These are phyloP conservation scores for Colletotrichum tamarilloi DNA, from an alignment of 2,329 filamentous ascomycete species.

Conservation along the genomic window DNA sequence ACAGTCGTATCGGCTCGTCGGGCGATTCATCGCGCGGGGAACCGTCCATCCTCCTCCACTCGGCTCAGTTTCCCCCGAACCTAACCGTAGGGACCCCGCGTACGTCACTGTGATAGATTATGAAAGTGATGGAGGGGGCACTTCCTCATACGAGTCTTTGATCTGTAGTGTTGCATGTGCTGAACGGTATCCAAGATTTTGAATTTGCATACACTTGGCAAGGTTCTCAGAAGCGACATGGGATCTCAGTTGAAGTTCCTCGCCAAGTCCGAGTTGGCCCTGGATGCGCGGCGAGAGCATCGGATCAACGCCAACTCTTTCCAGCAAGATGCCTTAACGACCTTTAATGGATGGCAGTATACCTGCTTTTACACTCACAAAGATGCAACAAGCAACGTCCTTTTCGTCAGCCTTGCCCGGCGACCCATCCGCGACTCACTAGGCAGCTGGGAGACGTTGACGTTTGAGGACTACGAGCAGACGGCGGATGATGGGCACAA, in stretches of 20 bases:
- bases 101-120: constrained; percentile 22
- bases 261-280: constrained; percentile 10
- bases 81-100: neutral
- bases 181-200: neutral
- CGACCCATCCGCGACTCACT: neutral
- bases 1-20: constrained; percentile 10
- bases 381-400: constrained; percentile 5
- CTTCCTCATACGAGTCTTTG: neutral
- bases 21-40: constrained; percentile 26
- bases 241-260: neutral
- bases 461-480: constrained; percentile 28
- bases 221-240: neutral
- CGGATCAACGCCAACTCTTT: constrained; percentile 34
- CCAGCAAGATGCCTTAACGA: constrained; percentile 31
- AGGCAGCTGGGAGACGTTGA: constrained; percentile 19
- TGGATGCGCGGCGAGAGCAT: constrained; percentile 29
- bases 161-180: neutral
- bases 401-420: constrained; percentile 23
- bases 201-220: neutral
- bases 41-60: neutral
- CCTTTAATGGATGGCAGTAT: constrained; percentile 32
- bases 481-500: constrained; percentile 34
- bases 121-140: neutral
- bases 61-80: constrained; percentile 27
- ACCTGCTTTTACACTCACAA: constrained; percentile 27